A percentile compares a stretch with the other conserved stretches of the same genome.
Evolutionary conservation across 2,329 filamentous ascomycete species (phyloP).

Genomic region (Penicillium expansum): DNA sequence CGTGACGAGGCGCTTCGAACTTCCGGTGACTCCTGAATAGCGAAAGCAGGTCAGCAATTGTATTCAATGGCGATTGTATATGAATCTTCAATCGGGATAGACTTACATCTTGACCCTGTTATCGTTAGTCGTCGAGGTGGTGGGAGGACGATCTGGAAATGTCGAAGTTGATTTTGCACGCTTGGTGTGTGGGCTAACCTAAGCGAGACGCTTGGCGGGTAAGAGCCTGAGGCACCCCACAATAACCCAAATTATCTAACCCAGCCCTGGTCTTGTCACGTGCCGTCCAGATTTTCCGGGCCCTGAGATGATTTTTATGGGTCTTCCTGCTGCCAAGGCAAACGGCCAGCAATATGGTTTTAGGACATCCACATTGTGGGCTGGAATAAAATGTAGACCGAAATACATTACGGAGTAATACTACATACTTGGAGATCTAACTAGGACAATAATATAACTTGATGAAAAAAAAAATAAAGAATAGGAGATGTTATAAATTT

Average conservation of each 20-base stretch:
- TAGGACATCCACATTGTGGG: constrained; percentile 8
- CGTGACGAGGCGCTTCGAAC: constrained; percentile 90
- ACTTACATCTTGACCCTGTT: constrained; percentile 51
- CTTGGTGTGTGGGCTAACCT: constrained; percentile 46
- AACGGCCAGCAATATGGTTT: constrained; percentile 4
- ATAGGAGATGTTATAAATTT: not conserved
- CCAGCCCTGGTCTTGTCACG: constrained; percentile 8
- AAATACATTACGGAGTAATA: not conserved
- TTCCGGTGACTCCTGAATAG: constrained; percentile 57
- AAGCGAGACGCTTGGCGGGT: constrained; percentile 32
- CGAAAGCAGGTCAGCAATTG: constrained; percentile 29
- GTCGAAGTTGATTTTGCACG: constrained; percentile 40
- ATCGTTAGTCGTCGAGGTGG: constrained; percentile 48
- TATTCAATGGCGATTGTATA: constrained; percentile 8
- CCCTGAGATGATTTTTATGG: not conserved
- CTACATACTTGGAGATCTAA: too few species aligned
- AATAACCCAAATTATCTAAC: constrained; percentile 7
- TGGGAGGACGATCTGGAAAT: constrained; percentile 42
- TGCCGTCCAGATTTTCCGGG: not conserved
- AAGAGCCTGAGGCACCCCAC: constrained; percentile 7
- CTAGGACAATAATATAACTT: not conserved
- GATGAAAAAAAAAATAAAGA: not conserved
- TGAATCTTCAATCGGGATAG: constrained; percentile 3
- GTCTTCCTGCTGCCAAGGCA: constrained; percentile 8
- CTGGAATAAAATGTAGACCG: not conserved